Percentiles rank a stretch among this genome's conserved stretches.
Evolutionary conservation across 1,139 yeast species (phyloP).

Genomic region (Yueomyces sp.): DNA sequence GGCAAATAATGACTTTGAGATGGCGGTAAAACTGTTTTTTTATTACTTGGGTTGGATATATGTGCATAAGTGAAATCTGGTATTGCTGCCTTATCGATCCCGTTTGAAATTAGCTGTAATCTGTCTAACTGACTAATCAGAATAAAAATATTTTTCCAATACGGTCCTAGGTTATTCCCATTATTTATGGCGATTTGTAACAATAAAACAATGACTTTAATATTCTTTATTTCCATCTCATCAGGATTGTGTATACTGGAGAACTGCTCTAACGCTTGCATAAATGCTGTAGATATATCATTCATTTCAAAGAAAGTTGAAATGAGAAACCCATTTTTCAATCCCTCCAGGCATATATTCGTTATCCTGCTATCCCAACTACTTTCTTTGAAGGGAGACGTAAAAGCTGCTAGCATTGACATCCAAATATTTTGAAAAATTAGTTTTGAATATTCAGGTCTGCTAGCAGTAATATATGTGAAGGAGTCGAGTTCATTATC

Average conservation of each 20-base stretch:
- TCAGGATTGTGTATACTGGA: slow-evolving; percentile 68
- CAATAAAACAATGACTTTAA: slow-evolving; percentile 63
- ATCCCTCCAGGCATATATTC: slow-evolving; percentile 62
- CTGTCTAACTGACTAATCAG: slow-evolving; percentile 86
- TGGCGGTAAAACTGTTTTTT: slow-evolving; percentile 26
- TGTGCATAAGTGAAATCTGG: slow-evolving; percentile 80
- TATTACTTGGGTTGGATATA: slow-evolving; percentile 32
- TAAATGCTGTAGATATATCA: slow-evolving; percentile 76
- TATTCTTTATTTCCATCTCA: slow-evolving; percentile 68
- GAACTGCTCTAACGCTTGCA: slow-evolving; percentile 80
- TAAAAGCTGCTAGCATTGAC: slow-evolving; percentile 86
- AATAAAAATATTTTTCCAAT: slow-evolving; percentile 77
- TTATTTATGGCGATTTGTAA: slow-evolving; percentile 68
- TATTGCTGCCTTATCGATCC: slow-evolving; percentile 69
- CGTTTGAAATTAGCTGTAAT: slow-evolving; percentile 76
- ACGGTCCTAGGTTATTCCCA: slow-evolving; percentile 53
- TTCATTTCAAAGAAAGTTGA: slow-evolving; percentile 76
- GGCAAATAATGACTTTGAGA: slow-evolving; percentile 24
- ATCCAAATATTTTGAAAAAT: slow-evolving; percentile 96
- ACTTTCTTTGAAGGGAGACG: slow-evolving; percentile 83
- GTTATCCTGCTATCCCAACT: slow-evolving; percentile 66
- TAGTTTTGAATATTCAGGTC: slow-evolving; percentile 80
- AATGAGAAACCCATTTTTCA: slow-evolving; percentile 67
- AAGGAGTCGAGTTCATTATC: slow-evolving; percentile 14
- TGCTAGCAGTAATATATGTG: slow-evolving; percentile 44